Evolutionary conservation across 805 yeast species (phyloP).

Genomic region (Suhomyces faveliae): DNA sequence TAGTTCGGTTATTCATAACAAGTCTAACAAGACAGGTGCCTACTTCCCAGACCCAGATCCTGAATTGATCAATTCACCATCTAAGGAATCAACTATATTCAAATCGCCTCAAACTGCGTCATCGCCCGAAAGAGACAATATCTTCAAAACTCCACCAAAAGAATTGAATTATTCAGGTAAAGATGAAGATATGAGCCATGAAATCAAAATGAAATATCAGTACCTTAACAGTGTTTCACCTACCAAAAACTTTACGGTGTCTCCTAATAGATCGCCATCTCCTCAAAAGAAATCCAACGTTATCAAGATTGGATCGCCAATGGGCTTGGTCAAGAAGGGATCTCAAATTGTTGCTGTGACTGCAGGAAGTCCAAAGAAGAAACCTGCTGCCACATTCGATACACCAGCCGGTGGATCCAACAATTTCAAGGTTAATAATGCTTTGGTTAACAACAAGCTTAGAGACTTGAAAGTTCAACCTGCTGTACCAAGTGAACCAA

Average conservation of each 20-base stretch:
- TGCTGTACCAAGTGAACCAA: not conserved
- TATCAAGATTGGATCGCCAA: slow-evolving; percentile 41
- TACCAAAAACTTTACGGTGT: slow-evolving; percentile 6
- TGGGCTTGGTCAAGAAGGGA: slow-evolving; percentile 31
- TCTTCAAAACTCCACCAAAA: slow-evolving; percentile 31
- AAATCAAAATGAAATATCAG: slow-evolving; percentile 11
- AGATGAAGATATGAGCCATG: slow-evolving; percentile 12
- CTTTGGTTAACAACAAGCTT: slow-evolving; percentile 9
- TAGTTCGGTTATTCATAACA: slow-evolving; percentile 13
- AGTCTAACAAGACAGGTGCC: not conserved
- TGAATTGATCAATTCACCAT: slow-evolving; percentile 23
- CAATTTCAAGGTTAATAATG: not conserved
- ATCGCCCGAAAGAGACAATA: slow-evolving; percentile 8
- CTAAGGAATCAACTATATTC: not conserved
- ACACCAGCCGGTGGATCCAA: slow-evolving; percentile 11
- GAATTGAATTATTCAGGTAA: slow-evolving; percentile 1
- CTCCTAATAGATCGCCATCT: slow-evolving; percentile 11
- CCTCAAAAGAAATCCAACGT: slow-evolving; percentile 1
- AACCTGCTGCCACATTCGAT: not conserved
- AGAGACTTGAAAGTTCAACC: slow-evolving; percentile 7
- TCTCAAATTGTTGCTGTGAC: slow-evolving; percentile 26
- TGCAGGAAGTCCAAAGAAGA: slow-evolving; percentile 2
- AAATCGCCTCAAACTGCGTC: slow-evolving; percentile 1
- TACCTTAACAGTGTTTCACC: slow-evolving; percentile 15
- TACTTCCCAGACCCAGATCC: slow-evolving; percentile 37